Conservation (phyloP, 1,284 basidiomycete genomes). For the Malassezia equina region DNA sequence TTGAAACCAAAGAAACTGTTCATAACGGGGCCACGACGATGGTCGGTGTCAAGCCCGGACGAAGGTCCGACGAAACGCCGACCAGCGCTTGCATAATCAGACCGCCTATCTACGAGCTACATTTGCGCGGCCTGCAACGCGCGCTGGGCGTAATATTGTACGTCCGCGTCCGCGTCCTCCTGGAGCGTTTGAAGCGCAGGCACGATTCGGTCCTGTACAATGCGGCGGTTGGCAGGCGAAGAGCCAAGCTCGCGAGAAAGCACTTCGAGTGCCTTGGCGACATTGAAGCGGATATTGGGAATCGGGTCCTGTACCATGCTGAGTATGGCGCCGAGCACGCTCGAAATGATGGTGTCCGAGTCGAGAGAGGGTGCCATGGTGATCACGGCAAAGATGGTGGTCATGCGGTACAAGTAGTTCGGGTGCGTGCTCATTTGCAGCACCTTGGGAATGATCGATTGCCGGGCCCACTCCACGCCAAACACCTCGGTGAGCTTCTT, state of each 20-base stretch:
- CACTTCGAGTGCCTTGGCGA: constrained; percentile 69
- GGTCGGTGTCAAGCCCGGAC: background rate
- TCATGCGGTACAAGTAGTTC: constrained; percentile 97
- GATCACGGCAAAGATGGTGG: constrained; percentile 95
- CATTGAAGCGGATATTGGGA: constrained; percentile 98
- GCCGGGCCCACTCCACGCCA: constrained; percentile 92
- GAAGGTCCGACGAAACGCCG: background rate
- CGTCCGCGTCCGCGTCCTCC: constrained; percentile 87
- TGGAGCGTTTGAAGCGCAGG: constrained; percentile 77
- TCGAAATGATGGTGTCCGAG: constrained; percentile 70
- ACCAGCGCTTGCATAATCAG: background rate
- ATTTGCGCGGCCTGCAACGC: constrained; percentile 31
- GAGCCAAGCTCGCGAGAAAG: constrained; percentile 63
- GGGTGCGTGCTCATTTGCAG: constrained; percentile 94
- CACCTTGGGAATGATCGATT: constrained; percentile 91
- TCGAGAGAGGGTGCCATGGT: constrained; percentile 89
- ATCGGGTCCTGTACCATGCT: constrained; percentile 81
- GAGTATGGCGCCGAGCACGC: constrained; percentile 76
- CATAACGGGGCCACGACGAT: background rate
- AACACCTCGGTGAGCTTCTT: constrained; percentile 98
- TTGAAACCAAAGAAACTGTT: background rate
- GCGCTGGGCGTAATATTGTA: constrained; percentile 60
- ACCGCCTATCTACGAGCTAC: background rate
- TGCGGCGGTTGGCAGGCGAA: constrained; percentile 62
- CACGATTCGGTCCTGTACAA: constrained; percentile 64